These are phyloP conservation scores for Sesbania bispinosa DNA, from an alignment of 306 rosid species.

Conservation along the genomic window DNA sequence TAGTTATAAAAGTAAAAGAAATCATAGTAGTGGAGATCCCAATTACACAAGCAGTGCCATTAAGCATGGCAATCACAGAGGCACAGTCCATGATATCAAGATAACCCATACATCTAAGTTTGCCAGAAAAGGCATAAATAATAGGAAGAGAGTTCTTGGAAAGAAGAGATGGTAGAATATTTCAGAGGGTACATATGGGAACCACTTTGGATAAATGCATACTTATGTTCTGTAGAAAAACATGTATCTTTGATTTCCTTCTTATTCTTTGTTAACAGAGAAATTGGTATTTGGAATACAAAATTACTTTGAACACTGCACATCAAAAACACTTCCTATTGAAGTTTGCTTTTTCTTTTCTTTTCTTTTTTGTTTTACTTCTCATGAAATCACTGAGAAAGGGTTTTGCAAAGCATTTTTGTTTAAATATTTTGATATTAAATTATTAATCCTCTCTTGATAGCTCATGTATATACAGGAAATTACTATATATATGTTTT, in stretches of 20 bases:
- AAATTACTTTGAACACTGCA: neutral
- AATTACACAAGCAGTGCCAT: neutral
- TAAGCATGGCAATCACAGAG: constrained; percentile 20
- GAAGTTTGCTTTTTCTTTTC: too few relatives aligned
- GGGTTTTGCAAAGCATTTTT: neutral
- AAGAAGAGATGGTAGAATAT: constrained; percentile 1
- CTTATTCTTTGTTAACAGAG: neutral
- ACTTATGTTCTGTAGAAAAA: neutral
- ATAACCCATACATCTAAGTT: constrained; percentile 43
- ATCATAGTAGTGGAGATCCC: constrained; percentile 7
- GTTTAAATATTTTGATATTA: too few relatives aligned
- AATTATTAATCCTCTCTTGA: too few relatives aligned
- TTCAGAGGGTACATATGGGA: neutral
- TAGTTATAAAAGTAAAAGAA: constrained; percentile 27
- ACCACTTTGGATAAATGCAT: constrained; percentile 3
- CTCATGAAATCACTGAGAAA: neutral
- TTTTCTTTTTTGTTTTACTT: neutral
- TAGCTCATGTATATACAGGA: neutral
- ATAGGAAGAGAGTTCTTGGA: constrained; percentile 21
- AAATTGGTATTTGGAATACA: neutral
- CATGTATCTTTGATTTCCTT: neutral
- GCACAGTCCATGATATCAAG: constrained; percentile 33
- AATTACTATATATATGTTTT: neutral
- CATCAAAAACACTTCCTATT: neutral
- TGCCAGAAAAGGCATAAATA: constrained; percentile 36